These are phyloP conservation scores for Xanthoconium purpureum DNA, from an alignment of 768 basidiomycete genomes.

Conservation along the genomic window DNA sequence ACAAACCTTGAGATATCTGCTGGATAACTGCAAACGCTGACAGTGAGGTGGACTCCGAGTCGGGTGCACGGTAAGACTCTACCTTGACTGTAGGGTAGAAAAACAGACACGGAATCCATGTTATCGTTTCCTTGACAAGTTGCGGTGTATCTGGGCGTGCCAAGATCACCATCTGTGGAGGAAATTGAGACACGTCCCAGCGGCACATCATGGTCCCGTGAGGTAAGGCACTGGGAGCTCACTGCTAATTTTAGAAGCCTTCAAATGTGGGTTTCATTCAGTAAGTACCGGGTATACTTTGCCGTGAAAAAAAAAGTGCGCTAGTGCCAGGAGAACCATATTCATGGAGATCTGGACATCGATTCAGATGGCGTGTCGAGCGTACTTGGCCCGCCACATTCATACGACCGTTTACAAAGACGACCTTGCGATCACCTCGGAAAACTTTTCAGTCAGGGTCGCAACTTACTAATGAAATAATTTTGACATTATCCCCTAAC, in stretches of 20 bases:
- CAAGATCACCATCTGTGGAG: background rate
- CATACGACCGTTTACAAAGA: slow-evolving; percentile 6
- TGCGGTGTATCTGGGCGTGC: background rate
- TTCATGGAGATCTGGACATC: no score
- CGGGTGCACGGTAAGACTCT: background rate
- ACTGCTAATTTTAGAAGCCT: background rate
- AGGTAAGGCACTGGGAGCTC: background rate
- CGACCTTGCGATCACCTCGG: no score
- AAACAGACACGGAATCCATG: background rate
- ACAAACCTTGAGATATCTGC: no score
- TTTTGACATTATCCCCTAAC: slow-evolving; percentile 58
- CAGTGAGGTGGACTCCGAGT: background rate
- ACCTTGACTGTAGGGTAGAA: background rate
- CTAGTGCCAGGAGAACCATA: no score
- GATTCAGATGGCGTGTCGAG: no score
- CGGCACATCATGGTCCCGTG: background rate
- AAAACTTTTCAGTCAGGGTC: background rate
- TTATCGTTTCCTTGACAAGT: background rate
- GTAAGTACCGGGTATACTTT: background rate
- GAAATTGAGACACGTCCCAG: background rate
- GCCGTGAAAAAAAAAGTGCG: no score
- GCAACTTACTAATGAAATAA: slow-evolving; percentile 40
- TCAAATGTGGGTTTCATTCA: background rate
- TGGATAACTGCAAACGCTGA: background rate
- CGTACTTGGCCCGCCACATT: slow-evolving; percentile 18